Percentiles rank a stretch among this genome's conserved stretches.
phyloP scores from a whole-genome alignment of 1,139 yeast species.

The Debaryomyces sp. region DNA sequence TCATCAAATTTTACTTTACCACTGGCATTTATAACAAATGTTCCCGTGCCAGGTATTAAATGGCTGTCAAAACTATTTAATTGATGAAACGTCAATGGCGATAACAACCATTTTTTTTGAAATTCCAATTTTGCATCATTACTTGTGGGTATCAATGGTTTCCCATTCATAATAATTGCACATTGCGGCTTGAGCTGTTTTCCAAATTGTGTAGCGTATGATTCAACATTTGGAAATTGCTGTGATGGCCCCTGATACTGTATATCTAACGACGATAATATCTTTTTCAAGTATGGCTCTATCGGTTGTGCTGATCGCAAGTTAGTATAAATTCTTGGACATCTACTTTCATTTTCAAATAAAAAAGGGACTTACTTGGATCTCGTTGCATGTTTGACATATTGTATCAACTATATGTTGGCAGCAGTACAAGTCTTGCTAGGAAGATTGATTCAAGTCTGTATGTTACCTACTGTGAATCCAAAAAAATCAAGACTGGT shows the following conservation, averaged over 20 bases:
- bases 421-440: neutral
- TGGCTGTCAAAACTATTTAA: conserved; percentile 68
- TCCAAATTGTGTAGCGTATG: conserved; percentile 55
- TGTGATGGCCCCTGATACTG: conserved; percentile 30
- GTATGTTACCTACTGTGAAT: neutral
- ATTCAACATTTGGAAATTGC: conserved; percentile 42
- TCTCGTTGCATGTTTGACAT: conserved; percentile 21
- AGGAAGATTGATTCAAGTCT: neutral
- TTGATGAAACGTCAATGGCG: conserved; percentile 66
- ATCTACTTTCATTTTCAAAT: neutral
- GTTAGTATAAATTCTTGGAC: neutral
- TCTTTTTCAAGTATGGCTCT: conserved; percentile 46
- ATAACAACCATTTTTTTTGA: conserved; percentile 64
- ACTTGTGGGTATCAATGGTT: conserved; percentile 51
- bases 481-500: neutral
- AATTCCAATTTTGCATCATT: conserved; percentile 57
- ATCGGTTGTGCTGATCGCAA: conserved; percentile 41
- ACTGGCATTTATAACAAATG: conserved; percentile 54
- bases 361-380: conserved; percentile 26
- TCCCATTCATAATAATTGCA: conserved; percentile 65
- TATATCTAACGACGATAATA: conserved; percentile 41
- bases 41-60: conserved; percentile 68
- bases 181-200: conserved; percentile 47
- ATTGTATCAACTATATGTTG: neutral
- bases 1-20: conserved; percentile 78